These are phyloP conservation scores for Pseudophaeomoniella oleicola DNA, from an alignment of 2,329 filamentous ascomycete species.

Conservation along the genomic window DNA sequence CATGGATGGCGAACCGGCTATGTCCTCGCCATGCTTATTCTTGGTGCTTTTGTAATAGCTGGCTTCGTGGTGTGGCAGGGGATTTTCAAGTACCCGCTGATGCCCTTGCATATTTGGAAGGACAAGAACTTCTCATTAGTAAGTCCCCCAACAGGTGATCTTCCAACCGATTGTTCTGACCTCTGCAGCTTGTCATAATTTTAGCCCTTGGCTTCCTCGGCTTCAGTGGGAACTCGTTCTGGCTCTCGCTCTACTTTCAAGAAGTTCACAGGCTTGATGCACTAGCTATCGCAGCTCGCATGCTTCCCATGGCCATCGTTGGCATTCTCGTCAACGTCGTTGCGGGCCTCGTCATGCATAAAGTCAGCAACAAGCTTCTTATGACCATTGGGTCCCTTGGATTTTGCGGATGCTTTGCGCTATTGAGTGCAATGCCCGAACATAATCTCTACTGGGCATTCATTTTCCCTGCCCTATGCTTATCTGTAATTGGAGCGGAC, in stretches of 20 bases:
- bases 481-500: slow-evolving; percentile 52
- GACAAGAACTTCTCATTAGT: slow-evolving; percentile 52
- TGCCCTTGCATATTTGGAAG: slow-evolving; percentile 35
- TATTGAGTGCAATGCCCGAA: slow-evolving; percentile 42
- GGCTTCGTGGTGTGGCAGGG: slow-evolving; percentile 50
- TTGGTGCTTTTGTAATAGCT: slow-evolving; percentile 42
- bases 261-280: slow-evolving; percentile 37
- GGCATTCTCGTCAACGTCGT: slow-evolving; percentile 50
- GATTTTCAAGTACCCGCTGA: slow-evolving; percentile 32
- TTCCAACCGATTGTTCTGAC: slow-evolving; percentile 1
- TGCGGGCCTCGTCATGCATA: slow-evolving; percentile 47
- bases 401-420: slow-evolving; percentile 29
- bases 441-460: slow-evolving; percentile 50
- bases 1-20: slow-evolving; percentile 49
- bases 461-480: slow-evolving; percentile 44
- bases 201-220: slow-evolving; percentile 47
- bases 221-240: slow-evolving; percentile 47
- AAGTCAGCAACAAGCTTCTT: slow-evolving; percentile 48
- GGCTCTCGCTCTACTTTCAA: slow-evolving; percentile 52
- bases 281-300: slow-evolving; percentile 44
- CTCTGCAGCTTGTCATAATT: slow-evolving; percentile 36
- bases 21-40: slow-evolving; percentile 46
- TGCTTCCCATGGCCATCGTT: slow-evolving; percentile 51
- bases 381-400: slow-evolving; percentile 37
- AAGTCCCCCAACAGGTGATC: slow-evolving; percentile 12